phyloP scores from a whole-genome alignment of 495 filamentous ascomycete species.

The Aspergillus egyptiacus region DNA sequence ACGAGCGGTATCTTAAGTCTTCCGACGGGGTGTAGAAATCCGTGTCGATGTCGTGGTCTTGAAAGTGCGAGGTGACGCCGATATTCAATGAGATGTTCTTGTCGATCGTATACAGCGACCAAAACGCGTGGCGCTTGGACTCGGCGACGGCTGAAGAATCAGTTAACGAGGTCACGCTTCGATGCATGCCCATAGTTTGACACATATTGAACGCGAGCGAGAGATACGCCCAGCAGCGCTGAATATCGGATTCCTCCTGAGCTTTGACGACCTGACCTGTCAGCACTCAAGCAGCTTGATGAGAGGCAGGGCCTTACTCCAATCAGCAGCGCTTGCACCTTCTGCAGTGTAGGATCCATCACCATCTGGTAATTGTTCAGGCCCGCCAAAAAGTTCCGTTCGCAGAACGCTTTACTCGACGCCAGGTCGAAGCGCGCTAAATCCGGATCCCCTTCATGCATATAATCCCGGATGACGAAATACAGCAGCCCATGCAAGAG shows the following conservation, averaged over 20 bases:
- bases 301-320: conserved; percentile 13
- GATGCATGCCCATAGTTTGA: conserved; percentile 21
- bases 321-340: conserved; percentile 23
- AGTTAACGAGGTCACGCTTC: conserved; percentile 11
- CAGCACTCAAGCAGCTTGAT: neutral
- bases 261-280: conserved; percentile 19
- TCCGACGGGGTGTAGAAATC: conserved; percentile 16
- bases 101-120: conserved; percentile 25
- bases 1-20: conserved; percentile 14
- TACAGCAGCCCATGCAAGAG: conserved; percentile 22
- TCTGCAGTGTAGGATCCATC: conserved; percentile 21
- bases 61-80: conserved; percentile 24
- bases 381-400: conserved; percentile 13
- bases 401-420: conserved; percentile 15
- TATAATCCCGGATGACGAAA: conserved; percentile 24
- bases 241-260: conserved; percentile 25
- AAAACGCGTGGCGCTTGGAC: conserved; percentile 23
- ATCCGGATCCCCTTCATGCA: conserved; percentile 18
- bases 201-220: conserved; percentile 28
- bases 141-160: conserved; percentile 14
- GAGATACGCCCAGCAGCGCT: conserved; percentile 25
- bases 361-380: conserved; percentile 21
- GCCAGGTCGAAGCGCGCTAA: conserved; percentile 14
- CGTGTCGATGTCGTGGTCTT: conserved; percentile 25
- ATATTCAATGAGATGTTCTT: conserved; percentile 26